Conservation (phyloP, 176 grass and related monocot species). For the Elaeis guineensis region DNA sequence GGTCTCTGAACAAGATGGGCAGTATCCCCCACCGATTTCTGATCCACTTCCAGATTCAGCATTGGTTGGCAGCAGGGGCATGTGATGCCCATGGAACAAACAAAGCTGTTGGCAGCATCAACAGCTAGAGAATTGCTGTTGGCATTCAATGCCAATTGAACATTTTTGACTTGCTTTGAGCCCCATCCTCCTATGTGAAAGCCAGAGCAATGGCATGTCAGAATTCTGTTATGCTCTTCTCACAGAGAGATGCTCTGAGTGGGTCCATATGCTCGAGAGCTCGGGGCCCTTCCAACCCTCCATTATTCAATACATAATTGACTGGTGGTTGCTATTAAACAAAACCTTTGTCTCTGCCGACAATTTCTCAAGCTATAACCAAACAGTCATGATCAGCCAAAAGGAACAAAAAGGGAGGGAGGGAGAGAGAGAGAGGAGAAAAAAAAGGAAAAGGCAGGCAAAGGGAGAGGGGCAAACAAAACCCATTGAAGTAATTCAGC, state of each 20-base stretch:
- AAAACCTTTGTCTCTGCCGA: not conserved
- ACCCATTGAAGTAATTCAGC: not conserved
- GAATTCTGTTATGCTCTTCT: not conserved
- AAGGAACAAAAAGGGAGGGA: not conserved
- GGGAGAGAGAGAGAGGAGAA: not conserved
- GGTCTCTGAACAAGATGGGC: no score
- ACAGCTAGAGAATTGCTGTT: no score
- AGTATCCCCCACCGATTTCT: no score
- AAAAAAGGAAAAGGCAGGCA: no score
- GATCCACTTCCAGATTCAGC: no score
- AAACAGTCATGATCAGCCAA: not conserved
- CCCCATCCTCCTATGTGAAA: no score
- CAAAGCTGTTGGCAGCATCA: no score
- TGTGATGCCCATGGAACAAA: no score
- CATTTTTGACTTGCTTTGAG: no score
- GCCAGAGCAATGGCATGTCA: not conserved
- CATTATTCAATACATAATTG: constrained; percentile 1
- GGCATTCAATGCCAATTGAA: no score
- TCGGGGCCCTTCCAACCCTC: not conserved
- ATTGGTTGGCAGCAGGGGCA: no score
- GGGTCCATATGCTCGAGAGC: not conserved
- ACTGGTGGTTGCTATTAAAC: not conserved
- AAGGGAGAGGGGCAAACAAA: not conserved
- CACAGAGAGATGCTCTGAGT: not conserved
- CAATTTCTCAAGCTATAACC: not conserved